phyloP scores from a whole-genome alignment of 495 filamentous ascomycete species.

The Jackrogersella multiformis region DNA sequence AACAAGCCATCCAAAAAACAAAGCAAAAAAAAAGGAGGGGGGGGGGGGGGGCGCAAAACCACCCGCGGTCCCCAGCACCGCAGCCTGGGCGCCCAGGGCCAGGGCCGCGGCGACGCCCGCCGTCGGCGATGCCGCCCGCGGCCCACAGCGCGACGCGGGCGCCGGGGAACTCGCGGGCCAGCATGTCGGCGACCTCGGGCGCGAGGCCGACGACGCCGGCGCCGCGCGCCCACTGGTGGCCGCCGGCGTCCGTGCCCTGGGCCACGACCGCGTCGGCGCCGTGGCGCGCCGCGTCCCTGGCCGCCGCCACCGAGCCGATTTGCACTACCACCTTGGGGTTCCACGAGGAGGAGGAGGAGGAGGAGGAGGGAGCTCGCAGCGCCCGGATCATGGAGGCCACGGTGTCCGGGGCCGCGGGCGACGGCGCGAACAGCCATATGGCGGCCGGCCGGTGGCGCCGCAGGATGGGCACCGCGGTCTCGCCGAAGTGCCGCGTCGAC shows the following conservation, averaged over 20 bases:
- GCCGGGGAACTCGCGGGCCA: slow-evolving; percentile 51
- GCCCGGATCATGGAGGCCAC: slow-evolving; percentile 46
- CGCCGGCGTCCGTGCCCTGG: slow-evolving; percentile 79
- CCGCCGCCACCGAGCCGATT: slow-evolving; percentile 68
- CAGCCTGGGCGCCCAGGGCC: slow-evolving; percentile 70
- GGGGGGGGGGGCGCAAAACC: slow-evolving; percentile 30
- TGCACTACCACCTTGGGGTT: slow-evolving; percentile 69
- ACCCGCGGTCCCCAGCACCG: slow-evolving; percentile 75
- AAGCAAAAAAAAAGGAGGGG: neutral
- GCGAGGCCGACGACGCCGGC: slow-evolving; percentile 63
- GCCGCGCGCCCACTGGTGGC: slow-evolving; percentile 70
- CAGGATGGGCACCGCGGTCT: slow-evolving; percentile 51
- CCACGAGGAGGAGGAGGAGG: slow-evolving; percentile 29
- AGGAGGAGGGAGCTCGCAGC: too few relatives aligned
- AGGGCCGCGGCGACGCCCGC: slow-evolving; percentile 69
- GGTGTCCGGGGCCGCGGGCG: slow-evolving; percentile 59
- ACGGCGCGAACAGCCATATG: slow-evolving; percentile 79
- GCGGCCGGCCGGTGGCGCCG: slow-evolving; percentile 66
- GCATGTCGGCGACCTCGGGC: slow-evolving; percentile 58
- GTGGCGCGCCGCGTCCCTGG: slow-evolving; percentile 52
- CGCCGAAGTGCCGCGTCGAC: slow-evolving; percentile 42
- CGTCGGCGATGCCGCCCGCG: slow-evolving; percentile 77
- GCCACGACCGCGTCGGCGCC: slow-evolving; percentile 73
- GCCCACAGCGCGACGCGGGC: slow-evolving; percentile 67
- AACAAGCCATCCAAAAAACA: neutral